A percentile compares a stretch with the other conserved stretches of the same genome.
Conservation (phyloP, 257 asterid species). For the Nicotiana undulata region DNA sequence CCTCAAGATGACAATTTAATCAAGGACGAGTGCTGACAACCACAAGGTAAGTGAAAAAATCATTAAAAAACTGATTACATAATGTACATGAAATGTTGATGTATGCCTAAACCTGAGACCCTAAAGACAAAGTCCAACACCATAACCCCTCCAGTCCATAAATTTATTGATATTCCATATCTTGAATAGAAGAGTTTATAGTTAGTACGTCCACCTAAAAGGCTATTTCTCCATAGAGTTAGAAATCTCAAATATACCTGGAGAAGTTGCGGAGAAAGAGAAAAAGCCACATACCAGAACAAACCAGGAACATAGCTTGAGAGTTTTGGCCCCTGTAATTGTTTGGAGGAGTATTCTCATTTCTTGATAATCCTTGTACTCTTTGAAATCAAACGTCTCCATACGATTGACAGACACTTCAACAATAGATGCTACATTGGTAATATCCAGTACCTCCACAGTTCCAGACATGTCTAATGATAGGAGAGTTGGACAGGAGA, state of each 20-base stretch:
- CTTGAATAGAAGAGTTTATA: not conserved
- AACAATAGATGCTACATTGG: conserved; percentile 10
- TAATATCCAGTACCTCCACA: conserved; percentile 2
- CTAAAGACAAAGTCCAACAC: not conserved
- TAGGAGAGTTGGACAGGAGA: conserved; percentile 12
- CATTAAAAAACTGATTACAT: not conserved
- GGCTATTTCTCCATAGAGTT: not conserved
- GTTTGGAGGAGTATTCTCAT: conserved; percentile 6
- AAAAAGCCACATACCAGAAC: not conserved
- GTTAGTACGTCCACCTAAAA: not conserved
- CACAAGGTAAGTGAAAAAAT: not conserved
- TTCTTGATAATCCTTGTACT: not conserved
- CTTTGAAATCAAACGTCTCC: not conserved
- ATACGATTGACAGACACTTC: conserved; percentile 4
- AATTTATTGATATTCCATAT: not conserved
- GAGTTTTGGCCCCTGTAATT: not conserved
- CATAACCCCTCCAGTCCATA: not conserved
- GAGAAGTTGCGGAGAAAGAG: not conserved
- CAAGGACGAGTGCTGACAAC: not conserved
- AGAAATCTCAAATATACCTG: not conserved
- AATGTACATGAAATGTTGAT: not conserved
- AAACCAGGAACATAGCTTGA: not conserved
- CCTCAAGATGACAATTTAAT: not conserved
- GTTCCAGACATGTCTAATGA: conserved; percentile 11
- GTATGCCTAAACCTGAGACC: not conserved